Evolutionary conservation across 139 green algal genomes (phyloP), one percentile per base, ranked within the genome.

Genomic region (Astrephomene gubernaculifera): DNA sequence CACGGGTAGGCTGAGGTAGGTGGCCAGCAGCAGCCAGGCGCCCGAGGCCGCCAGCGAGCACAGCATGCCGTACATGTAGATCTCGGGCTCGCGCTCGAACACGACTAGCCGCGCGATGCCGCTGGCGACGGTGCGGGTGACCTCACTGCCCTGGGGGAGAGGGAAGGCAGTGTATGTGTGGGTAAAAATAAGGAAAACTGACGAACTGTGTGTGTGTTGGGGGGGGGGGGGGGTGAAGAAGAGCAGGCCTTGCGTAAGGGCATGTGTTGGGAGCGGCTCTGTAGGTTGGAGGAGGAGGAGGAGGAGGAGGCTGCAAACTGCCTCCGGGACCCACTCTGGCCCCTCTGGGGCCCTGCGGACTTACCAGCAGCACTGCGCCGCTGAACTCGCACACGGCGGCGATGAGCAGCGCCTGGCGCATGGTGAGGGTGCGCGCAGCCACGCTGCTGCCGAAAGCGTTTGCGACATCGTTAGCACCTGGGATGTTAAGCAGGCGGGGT

Each of bases 1-100:
- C n/a, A 91, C 90, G 12, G 95, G 89, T 39, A 94, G 82, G 61
- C 89, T 85, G 17, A 94, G 53, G 83, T 93, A 89, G 41, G 92
- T 87, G 57, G 89, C 88, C 44, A 94, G 31, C 5, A 91, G 49
- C 8, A 95, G 79, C 90, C 90, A 95, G 67, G 92, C 57, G 31
- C 88, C 91, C 7, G 93, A 87, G 1, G 91, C 87, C 3, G 87
- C 67, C 49, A 95, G 44, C 2, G 89, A 89, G 69, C 89, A 94
- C 31, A 96, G 70, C 89, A 95, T 95, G 52, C 93, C 93, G 49
- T 92, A 95, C 89, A 71, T 82, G 94, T 60, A 92, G 9, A 82
- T 39, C 76, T 83, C 76, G 14, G 76, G 76, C 29, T 72, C 60
- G 5, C 27, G 44, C 1, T 73, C 41, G 22, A 91, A 92, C 24